Evolutionary conservation across 768 basidiomycete species (phyloP).

Genomic region (Naganishia onofrii): DNA sequence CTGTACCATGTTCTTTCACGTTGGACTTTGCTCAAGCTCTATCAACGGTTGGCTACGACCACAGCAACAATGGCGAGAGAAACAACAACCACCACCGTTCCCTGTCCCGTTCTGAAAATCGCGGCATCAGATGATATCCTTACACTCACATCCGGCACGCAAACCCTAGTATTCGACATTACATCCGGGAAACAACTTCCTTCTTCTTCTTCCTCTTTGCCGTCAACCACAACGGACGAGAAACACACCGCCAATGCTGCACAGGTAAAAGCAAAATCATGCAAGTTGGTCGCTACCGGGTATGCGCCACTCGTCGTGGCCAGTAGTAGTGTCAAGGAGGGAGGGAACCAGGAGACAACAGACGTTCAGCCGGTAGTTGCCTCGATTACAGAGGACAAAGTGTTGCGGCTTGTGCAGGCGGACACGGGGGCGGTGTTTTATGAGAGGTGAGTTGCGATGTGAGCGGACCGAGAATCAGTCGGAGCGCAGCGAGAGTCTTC

Average conservation of each 20-base stretch:
- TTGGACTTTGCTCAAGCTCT: too few species aligned
- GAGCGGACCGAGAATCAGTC: too few species aligned
- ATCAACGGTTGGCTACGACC: too few species aligned
- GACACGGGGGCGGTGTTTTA: slow-evolving; percentile 30
- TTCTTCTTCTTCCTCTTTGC: not conserved
- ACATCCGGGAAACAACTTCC: not conserved
- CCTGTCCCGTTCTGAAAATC: slow-evolving; percentile 23
- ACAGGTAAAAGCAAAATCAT: slow-evolving; percentile 17
- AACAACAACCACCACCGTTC: too few species aligned
- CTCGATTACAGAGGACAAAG: slow-evolving; percentile 28
- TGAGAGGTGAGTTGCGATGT: slow-evolving; percentile 22
- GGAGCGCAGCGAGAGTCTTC: too few species aligned
- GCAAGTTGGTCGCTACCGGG: slow-evolving; percentile 17
- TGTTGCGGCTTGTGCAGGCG: slow-evolving; percentile 21
- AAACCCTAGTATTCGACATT: slow-evolving; percentile 12
- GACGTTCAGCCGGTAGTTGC: slow-evolving; percentile 30
- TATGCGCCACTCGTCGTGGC: slow-evolving; percentile 16
- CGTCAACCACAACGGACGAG: not conserved
- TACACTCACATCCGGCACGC: slow-evolving; percentile 13
- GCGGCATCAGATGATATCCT: slow-evolving; percentile 25
- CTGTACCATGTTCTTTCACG: too few species aligned
- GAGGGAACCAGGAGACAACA: not conserved
- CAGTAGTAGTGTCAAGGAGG: not conserved
- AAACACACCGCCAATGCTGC: not conserved
- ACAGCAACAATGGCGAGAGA: too few species aligned